Conservation (phyloP, 2,329 filamentous ascomycete genomes). For the Cercospora beticola region DNA sequence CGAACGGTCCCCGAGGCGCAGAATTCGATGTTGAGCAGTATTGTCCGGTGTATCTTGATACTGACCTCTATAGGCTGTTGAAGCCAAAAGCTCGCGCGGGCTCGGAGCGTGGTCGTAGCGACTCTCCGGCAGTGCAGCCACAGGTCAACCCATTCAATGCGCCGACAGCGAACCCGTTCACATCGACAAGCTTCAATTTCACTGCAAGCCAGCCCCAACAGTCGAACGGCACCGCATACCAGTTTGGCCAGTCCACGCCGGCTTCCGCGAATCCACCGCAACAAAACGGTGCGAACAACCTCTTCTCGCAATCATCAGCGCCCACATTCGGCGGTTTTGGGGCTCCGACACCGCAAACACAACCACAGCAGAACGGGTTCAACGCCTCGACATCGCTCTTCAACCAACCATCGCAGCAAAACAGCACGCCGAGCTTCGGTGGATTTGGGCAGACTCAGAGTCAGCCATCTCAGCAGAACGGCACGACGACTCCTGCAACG, state of each 20-base stretch:
- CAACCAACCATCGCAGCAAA: slow-evolving; percentile 21
- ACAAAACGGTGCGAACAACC: slow-evolving; percentile 19
- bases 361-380: slow-evolving; percentile 25
- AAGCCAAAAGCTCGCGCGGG: slow-evolving; percentile 16
- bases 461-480: slow-evolving; percentile 21
- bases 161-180: slow-evolving; percentile 15
- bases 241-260: slow-evolving; percentile 21
- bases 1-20: background rate
- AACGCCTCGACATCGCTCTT: slow-evolving; percentile 19
- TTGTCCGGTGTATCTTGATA: background rate
- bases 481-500: slow-evolving; percentile 18
- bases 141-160: slow-evolving; percentile 16
- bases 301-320: slow-evolving; percentile 20
- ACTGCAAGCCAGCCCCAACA: slow-evolving; percentile 14
- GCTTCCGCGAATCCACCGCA: slow-evolving; percentile 17
- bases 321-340: slow-evolving; percentile 21
- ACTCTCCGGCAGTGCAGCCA: slow-evolving; percentile 20
- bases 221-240: slow-evolving; percentile 16
- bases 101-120: slow-evolving; percentile 17
- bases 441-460: slow-evolving; percentile 20
- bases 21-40: background rate
- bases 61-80: background rate
- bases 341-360: slow-evolving; percentile 11
- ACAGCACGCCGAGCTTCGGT: slow-evolving; percentile 18
- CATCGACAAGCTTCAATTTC: slow-evolving; percentile 19